A percentile compares a stretch with the other conserved stretches of the same genome.
Evolutionary conservation across 1,139 yeast species (phyloP).

Genomic region (Magnusiomyces magnusii): DNA sequence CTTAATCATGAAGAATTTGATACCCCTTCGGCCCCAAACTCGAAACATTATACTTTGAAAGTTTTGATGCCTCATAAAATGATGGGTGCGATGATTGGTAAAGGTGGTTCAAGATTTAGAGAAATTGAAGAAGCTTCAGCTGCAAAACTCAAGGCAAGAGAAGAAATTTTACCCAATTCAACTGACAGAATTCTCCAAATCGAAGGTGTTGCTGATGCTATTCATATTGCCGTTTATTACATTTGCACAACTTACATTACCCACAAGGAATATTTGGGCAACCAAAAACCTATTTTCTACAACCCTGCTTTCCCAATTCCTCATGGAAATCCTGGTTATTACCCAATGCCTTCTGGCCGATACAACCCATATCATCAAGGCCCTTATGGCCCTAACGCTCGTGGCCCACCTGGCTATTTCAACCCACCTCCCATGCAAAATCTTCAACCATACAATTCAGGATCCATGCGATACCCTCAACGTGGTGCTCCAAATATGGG

Average conservation of each 20-base stretch:
- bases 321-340: background rate
- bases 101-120: constrained; percentile 63
- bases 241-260: constrained; percentile 49
- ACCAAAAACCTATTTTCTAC: constrained; percentile 15
- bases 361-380: constrained; percentile 5
- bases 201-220: constrained; percentile 78
- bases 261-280: constrained; percentile 19
- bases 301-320: constrained; percentile 16
- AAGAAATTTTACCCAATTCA: constrained; percentile 64
- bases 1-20: constrained; percentile 63
- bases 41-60: constrained; percentile 51
- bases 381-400: constrained; percentile 5
- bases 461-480: constrained; percentile 7
- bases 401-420: background rate
- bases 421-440: constrained; percentile 3
- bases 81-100: constrained; percentile 80
- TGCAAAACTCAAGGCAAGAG: constrained; percentile 71
- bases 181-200: constrained; percentile 71
- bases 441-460: constrained; percentile 11
- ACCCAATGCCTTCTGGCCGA: background rate
- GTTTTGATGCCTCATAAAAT: constrained; percentile 70
- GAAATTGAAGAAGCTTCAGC: constrained; percentile 83
- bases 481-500: constrained; percentile 9
- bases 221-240: constrained; percentile 75
- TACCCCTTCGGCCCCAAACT: constrained; percentile 49